A percentile compares a stretch with the other conserved stretches of the same genome.
Conservation (phyloP, 805 yeast genomes). For the Lipomyces anomalus region DNA sequence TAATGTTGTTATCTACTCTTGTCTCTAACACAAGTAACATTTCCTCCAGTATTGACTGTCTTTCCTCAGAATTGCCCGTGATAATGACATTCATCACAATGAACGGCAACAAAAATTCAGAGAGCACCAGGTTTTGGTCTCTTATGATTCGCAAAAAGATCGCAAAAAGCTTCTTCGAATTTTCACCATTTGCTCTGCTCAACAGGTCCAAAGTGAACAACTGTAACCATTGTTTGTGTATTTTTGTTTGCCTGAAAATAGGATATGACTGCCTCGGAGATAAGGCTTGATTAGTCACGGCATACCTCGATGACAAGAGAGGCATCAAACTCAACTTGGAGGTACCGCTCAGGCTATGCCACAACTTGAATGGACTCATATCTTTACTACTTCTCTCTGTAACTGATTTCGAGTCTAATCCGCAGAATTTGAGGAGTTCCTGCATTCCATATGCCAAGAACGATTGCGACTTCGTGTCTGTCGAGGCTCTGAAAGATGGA, state of each 20-base stretch:
- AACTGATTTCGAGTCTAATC: slow-evolving; percentile 33
- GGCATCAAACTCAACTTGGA: slow-evolving; percentile 73
- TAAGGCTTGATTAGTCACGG: slow-evolving; percentile 39
- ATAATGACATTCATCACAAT: slow-evolving; percentile 60
- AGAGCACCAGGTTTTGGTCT: slow-evolving; percentile 63
- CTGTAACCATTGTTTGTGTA: slow-evolving; percentile 64
- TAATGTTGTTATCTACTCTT: not conserved
- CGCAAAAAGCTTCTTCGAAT: slow-evolving; percentile 46
- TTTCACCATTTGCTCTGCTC: slow-evolving; percentile 35
- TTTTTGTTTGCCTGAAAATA: slow-evolving; percentile 40
- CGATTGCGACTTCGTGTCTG: slow-evolving; percentile 76
- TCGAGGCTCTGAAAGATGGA: slow-evolving; percentile 83
- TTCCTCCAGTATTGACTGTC: slow-evolving; percentile 50
- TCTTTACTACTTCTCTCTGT: not conserved
- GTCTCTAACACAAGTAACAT: slow-evolving; percentile 47
- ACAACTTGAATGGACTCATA: slow-evolving; percentile 33
- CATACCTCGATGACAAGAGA: slow-evolving; percentile 63
- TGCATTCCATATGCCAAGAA: slow-evolving; percentile 87
- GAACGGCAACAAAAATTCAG: slow-evolving; percentile 72
- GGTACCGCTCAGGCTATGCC: slow-evolving; percentile 60
- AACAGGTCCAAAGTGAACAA: slow-evolving; percentile 63
- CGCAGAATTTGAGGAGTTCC: slow-evolving; percentile 64
- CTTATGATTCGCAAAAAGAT: slow-evolving; percentile 60
- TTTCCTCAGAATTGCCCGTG: slow-evolving; percentile 39
- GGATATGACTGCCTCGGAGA: slow-evolving; percentile 47